Base-by-base conservation (phyloP, 768 basidiomycete species). In the Calocera viscosa region DNA sequence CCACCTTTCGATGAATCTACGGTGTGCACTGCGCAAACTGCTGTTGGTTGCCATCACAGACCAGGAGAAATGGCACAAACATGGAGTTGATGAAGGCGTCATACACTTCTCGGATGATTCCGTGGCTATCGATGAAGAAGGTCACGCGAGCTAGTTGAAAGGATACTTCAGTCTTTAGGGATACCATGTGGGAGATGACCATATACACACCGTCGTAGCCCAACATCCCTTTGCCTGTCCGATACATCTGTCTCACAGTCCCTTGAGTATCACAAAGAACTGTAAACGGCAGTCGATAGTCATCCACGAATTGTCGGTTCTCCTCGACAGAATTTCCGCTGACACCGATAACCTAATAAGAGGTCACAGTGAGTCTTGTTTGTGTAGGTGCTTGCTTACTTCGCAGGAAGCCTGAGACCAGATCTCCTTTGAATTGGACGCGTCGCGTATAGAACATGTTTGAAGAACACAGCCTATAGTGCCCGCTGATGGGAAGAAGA, bases 1-100 rank as follows among this genome's bases (percentile, higher is more conserved):
- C 53, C 53, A 60, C 53, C 30, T 60, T 60, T 60, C 53, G 53
- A 60, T 60, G 30, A 60, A 60, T 60, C 30, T 60, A 30, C 53
- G 53, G 53, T 60, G 53, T 5, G 53, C 53, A 60, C 53, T 60
- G 30, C 26, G 30, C 2, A 10, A 60, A 32, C 7, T 19, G 26
- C 5, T 30, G 10, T 16, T 8, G 5, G 30, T 28, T 26, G 26
- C 8, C 11, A 26, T 16, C 53, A 2, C 43, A 47, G 43, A 19
- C 5, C 26, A 60, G 10, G 26, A 60, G 53, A 16, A 32, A 5
- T 11, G 14, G 5, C 2, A 32, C 53, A 22, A 28, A 60, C 53
- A 60, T 60, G 10, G 53, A 11, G 30, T 60, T 26, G 11, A 60
- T 60, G 53, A 60, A 60, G 19, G 53, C 14, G 19, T 60, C 53